Percentiles rank a stretch among this genome's conserved stretches.
Conservation (phyloP, 75 land plant genomes). For the Pinus albicaulis region DNA sequence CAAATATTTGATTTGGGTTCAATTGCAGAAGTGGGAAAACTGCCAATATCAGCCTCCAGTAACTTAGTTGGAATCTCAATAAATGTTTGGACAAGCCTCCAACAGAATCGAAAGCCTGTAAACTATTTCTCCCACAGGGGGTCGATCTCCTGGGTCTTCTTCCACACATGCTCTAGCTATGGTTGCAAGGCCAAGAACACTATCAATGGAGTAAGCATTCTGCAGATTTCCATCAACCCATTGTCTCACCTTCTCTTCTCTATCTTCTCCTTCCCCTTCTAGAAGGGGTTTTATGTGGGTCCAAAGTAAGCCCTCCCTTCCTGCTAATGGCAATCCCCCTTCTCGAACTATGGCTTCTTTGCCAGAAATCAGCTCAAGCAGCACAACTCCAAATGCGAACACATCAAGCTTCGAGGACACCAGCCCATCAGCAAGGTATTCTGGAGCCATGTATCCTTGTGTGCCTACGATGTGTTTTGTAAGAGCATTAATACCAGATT, state of each 20-base stretch:
- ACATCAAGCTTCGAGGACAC: slow-evolving; percentile 70
- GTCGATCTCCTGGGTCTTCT: slow-evolving; percentile 26
- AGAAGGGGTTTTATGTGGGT: slow-evolving; percentile 15
- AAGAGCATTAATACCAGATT: slow-evolving; percentile 59
- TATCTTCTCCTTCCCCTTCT: slow-evolving; percentile 32
- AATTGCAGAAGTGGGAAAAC: no score
- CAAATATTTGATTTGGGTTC: no score
- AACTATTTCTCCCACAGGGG: background rate
- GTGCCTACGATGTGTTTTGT: slow-evolving; percentile 91
- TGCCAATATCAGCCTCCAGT: no score
- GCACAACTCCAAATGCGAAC: slow-evolving; percentile 45
- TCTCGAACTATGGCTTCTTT: slow-evolving; percentile 49
- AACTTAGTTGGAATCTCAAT: no score
- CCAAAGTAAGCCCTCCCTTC: slow-evolving; percentile 20
- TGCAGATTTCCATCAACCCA: slow-evolving; percentile 28
- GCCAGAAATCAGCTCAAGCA: slow-evolving; percentile 42
- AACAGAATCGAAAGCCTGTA: background rate
- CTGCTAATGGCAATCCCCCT: slow-evolving; percentile 43
- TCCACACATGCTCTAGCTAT: slow-evolving; percentile 37
- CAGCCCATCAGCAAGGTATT: slow-evolving; percentile 72
- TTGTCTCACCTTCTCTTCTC: slow-evolving; percentile 12
- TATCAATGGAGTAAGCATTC: slow-evolving; percentile 24
- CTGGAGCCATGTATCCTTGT: slow-evolving; percentile 87
- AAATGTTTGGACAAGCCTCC: background rate
- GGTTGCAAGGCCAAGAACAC: slow-evolving; percentile 19